Evolutionary conservation across 371 early-diverging fungal species (phyloP), one percentile per base, ranked within the genome.

Genomic region (Mucor sp.): DNA sequence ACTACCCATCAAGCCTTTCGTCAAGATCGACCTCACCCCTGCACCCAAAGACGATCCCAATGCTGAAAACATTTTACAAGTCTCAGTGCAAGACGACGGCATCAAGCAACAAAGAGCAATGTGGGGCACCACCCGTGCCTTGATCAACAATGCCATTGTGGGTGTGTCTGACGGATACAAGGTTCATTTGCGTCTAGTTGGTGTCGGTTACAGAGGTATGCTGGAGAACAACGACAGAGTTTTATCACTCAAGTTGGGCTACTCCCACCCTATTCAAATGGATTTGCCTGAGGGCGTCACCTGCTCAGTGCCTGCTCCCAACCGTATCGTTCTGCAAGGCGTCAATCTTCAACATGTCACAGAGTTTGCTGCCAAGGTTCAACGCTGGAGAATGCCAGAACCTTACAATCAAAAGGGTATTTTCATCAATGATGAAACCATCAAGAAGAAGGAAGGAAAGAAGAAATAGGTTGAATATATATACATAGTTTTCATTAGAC

Each of bases 381-480:
- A 97, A 65, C 86, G 88, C 66, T 93, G 93, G 91, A 88, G 95
- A 81, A 89, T 87, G 74, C 99, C 99, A 28, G 99, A 99, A 85
- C 98, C 99, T 58, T 99, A 98, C 74, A 99, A 99, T 77, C 96
- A 95, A 76, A 99, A 99, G 90, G 99, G 99, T 70, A 94, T 98
- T 63, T 99, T 97, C 81, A 92, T 99, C 56, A 92, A 93, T 53
- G 97, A 96, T 72, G 97, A 99, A 84, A 97, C 97, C 6, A 97
- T 98, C 77, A 92, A 90, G 77, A 95, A 96, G 90, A 98, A 97
- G 92, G 93, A 91, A 60, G 92, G 91, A 74, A 96, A 96, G 86
- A 95, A 94, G 86, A 95, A 95, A 85, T 95, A 92, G 77, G 17
- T 44, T 41, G 58, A 11, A 25, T 32, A 55, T 39, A 56, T 35